Percentiles rank a stretch among this genome's conserved stretches.
Conservation (phyloP, 495 filamentous ascomycete species). For the Neurospora tetraspora region DNA sequence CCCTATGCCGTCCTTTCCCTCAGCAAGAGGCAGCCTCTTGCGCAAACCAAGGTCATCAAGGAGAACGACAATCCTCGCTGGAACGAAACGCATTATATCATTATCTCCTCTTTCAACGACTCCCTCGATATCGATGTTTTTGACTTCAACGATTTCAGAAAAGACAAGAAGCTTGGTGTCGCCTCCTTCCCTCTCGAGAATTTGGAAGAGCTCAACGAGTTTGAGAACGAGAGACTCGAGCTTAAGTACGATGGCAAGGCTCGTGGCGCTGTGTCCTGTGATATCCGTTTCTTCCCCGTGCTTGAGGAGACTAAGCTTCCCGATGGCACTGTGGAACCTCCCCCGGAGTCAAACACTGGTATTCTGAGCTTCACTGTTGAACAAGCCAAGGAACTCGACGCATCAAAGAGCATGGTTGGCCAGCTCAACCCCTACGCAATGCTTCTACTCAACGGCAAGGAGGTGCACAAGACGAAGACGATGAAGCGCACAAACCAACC, state of each 20-base stretch:
- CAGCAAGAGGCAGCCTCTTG: slow-evolving; percentile 69
- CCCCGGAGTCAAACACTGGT: slow-evolving; percentile 84
- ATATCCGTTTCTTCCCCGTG: slow-evolving; percentile 93
- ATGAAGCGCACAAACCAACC: slow-evolving; percentile 95
- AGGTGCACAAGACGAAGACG: slow-evolving; percentile 74
- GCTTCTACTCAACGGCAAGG: slow-evolving; percentile 80
- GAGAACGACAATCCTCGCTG: slow-evolving; percentile 82
- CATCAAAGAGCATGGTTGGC: slow-evolving; percentile 79
- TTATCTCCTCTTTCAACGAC: slow-evolving; percentile 83
- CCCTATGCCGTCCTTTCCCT: slow-evolving; percentile 84
- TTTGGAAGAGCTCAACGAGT: slow-evolving; percentile 61
- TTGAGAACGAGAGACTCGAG: slow-evolving; percentile 78
- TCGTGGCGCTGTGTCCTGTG: slow-evolving; percentile 67
- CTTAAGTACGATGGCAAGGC: slow-evolving; percentile 75
- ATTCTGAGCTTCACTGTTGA: slow-evolving; percentile 87
- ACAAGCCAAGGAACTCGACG: slow-evolving; percentile 92
- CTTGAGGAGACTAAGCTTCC: slow-evolving; percentile 59
- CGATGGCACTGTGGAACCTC: slow-evolving; percentile 66
- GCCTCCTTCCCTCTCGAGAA: slow-evolving; percentile 78
- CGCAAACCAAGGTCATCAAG: slow-evolving; percentile 77
- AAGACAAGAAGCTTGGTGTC: slow-evolving; percentile 89
- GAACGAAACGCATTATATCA: slow-evolving; percentile 93
- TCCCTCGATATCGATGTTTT: slow-evolving; percentile 70
- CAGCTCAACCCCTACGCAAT: slow-evolving; percentile 82
- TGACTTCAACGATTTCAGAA: slow-evolving; percentile 92